Evolutionary conservation across 176 grass and related monocot genomes (phyloP), one percentile per base, ranked within the genome.

Genomic region (Saccharum officinarum): DNA sequence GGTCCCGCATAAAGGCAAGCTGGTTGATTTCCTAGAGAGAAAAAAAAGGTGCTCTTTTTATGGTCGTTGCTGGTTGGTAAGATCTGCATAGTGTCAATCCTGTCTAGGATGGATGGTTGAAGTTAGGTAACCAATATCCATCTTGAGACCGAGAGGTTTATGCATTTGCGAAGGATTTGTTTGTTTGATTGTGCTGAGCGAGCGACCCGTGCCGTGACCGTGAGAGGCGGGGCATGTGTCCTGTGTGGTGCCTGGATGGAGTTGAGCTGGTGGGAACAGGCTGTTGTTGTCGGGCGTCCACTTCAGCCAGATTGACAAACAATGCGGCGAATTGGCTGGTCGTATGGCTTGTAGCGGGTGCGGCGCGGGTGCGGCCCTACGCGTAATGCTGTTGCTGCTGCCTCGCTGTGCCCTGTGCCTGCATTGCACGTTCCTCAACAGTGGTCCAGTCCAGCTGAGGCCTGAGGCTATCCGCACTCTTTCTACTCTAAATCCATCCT

Each of bases 281-380:
- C 89, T 91, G 85, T 84, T 62, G 40, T 23, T 76, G 85, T 80
- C 75, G 76, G 85, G 16, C 17, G 75, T 87, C 68, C 68, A 41
- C 75, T 70, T 83, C 59, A 10, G 75, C 47, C 80, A n/a, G n/a
- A n/a, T n/a, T n/a, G n/a, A n/a, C n/a, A n/a, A n/a, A n/a, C n/a
- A n/a, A n/a, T n/a, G n/a, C n/a, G n/a, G n/a, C n/a, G n/a, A n/a
- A n/a, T n/a, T n/a, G n/a, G n/a, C n/a, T n/a, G n/a, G n/a, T n/a
- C 42, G 55, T 46, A 3, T 67, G 26, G 26, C 62, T 20, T 80
- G 38, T 44, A 44, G 44, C 44, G 33, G 60, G 4, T n/a, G n/a
- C n/a, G n/a, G n/a, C n/a, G n/a, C n/a, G n/a, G n/a, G n/a, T 13
- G 77, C 26, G 61, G 63, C 57, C 80, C 57, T 83, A 75, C 82